Evolutionary conservation across 2,329 filamentous ascomycete species (phyloP), one percentile per base, ranked within the genome.

Genomic region (Lithohypha guttulata): DNA sequence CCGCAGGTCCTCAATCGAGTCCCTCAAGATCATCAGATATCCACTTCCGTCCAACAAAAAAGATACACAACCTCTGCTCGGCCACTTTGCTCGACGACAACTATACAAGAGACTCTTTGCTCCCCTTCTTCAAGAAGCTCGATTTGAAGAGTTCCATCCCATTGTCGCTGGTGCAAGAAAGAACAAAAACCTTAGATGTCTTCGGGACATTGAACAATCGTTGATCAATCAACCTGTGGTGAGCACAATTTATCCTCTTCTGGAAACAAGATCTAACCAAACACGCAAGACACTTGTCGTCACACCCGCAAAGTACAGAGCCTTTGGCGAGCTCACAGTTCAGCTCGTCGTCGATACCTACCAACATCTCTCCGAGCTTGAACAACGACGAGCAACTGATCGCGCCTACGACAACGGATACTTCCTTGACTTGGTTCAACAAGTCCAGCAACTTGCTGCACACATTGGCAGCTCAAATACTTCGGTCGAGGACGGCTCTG

Each of bases 331-430:
- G 59, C 83, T 81, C 55, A 89, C 86, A 48, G 84, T 95, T 59
- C 79, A 78, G 61, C 91, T 86, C 64, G 79, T 94, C 59, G 83
- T 93, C 69, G 80, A 84, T 48, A 91, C 85, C 44, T 84, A 93
- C 61, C 79, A 85, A 62, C 80, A 81, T 62, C 71, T 95, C 49
- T 80, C 76, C 69, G 85, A 93, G 59, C 78, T 78, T 59, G 87
- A 96, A 61, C 84, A 89, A 65, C 79, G 80, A 51, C 77, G 84
- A 59, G 81, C 84, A 44, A 70, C 76, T 62, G 89, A 96, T 62
- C 79, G 82, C 54, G 85, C 86, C 51, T 96, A 95, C 70, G 91
- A 81, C 71, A 85, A 83, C 73, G 84, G 84, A 58, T 96, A 96
- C 65, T 95, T 95, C 60, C 81, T 95, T 65, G 89, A 96, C 67